phyloP scores from a whole-genome alignment of 2,329 filamentous ascomycete genomes.

The Colletotrichum cuscutae region DNA sequence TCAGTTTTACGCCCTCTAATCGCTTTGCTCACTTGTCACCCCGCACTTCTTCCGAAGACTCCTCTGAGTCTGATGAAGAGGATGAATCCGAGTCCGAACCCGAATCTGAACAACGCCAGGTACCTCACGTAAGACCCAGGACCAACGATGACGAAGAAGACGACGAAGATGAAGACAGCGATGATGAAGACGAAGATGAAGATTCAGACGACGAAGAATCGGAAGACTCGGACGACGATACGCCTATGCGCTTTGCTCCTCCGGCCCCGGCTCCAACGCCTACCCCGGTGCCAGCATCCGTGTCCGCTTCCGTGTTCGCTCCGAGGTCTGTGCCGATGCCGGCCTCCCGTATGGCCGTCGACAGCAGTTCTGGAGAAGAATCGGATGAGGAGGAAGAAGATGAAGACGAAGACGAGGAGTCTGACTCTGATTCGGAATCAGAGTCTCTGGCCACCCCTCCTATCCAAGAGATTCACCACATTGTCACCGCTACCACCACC shows the following conservation, averaged over 20 bases:
- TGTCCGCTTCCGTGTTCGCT: not conserved
- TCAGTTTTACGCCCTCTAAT: slow-evolving; percentile 47
- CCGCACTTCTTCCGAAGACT: slow-evolving; percentile 44
- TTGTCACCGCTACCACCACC: not conserved
- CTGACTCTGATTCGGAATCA: slow-evolving; percentile 28
- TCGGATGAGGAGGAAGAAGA: slow-evolving; percentile 18
- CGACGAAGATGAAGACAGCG: slow-evolving; percentile 15
- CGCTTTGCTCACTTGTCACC: slow-evolving; percentile 43
- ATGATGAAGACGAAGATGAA: slow-evolving; percentile 13
- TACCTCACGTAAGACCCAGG: not conserved
- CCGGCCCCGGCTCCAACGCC: slow-evolving; percentile 21
- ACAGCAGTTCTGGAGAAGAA: slow-evolving; percentile 23
- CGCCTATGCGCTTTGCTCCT: slow-evolving; percentile 10
- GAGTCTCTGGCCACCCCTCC: slow-evolving; percentile 36
- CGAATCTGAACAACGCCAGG: not conserved
- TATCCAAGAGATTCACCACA: slow-evolving; percentile 21
- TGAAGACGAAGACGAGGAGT: slow-evolving; percentile 37
- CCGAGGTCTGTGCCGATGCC: not conserved
- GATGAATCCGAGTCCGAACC: slow-evolving; percentile 20
- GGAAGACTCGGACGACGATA: slow-evolving; percentile 23
- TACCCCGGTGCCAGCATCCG: slow-evolving; percentile 13
- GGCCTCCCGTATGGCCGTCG: slow-evolving; percentile 8
- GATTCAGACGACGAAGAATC: not conserved
- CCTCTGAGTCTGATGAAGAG: slow-evolving; percentile 30
- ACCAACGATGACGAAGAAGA: slow-evolving; percentile 24